Evolutionary conservation across 208 protist species (phyloP).

Genomic region (Leishmania aethiopica): DNA sequence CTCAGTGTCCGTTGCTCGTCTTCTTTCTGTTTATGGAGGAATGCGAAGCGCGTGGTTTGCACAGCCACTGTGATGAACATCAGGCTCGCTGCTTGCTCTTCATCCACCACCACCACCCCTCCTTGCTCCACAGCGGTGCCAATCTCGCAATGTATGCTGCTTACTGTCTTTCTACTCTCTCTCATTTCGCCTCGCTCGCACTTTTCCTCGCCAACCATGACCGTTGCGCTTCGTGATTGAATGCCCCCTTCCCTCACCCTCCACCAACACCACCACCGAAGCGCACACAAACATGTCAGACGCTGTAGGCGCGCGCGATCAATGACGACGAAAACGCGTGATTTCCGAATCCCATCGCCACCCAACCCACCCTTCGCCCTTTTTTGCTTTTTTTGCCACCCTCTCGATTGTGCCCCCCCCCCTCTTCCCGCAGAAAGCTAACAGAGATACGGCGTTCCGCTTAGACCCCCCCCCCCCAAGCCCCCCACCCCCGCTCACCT

Average conservation of each 20-base stretch:
- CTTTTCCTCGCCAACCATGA: too few species aligned
- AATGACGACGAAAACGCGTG: not conserved
- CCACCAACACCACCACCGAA: too few species aligned
- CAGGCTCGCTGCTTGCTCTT: not conserved
- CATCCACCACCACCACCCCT: not conserved
- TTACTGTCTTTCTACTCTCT: slow-evolving; percentile 5
- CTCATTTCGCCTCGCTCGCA: not conserved
- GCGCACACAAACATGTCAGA: not conserved
- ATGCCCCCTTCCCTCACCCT: not conserved
- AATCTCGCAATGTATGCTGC: not conserved
- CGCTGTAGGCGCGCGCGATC: not conserved
- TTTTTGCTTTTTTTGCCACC: not conserved
- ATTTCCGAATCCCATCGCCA: not conserved
- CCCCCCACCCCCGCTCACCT: not conserved
- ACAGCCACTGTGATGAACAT: not conserved
- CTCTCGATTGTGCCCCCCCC: not conserved
- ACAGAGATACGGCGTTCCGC: not conserved
- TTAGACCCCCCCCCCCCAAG: not conserved
- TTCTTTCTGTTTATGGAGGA: not conserved
- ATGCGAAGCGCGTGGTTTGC: not conserved
- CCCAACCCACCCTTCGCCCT: not conserved
- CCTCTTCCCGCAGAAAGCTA: not conserved
- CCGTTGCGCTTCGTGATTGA: not conserved
- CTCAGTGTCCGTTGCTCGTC: not conserved
- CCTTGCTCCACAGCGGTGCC: not conserved